phyloP scores from a whole-genome alignment of 1,284 basidiomycete species.

The Sutorius eximius region DNA sequence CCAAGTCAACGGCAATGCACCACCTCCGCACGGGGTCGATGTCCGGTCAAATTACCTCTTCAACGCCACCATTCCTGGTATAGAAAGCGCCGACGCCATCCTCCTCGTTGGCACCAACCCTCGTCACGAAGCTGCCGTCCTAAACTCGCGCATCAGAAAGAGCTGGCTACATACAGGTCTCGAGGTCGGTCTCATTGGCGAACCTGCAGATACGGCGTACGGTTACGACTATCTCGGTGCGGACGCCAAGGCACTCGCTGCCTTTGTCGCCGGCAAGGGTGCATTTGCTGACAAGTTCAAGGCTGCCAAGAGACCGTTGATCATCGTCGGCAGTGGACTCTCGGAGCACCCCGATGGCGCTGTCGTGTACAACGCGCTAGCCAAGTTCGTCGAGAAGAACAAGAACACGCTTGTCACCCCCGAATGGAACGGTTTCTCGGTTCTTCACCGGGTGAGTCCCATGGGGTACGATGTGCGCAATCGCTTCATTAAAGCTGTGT shows the following conservation, averaged over 20 bases:
- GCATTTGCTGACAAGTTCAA: slow-evolving; percentile 87
- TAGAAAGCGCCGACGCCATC: slow-evolving; percentile 92
- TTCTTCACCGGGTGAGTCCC: slow-evolving; percentile 79
- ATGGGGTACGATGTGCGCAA: neutral
- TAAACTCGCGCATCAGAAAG: slow-evolving; percentile 97
- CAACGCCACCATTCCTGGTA: slow-evolving; percentile 91
- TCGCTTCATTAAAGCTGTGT: slow-evolving; percentile 24
- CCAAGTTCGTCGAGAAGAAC: slow-evolving; percentile 82
- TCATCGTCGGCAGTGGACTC: slow-evolving; percentile 90
- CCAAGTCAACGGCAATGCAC: slow-evolving; percentile 61
- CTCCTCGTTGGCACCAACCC: slow-evolving; percentile 97
- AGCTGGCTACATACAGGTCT: slow-evolving; percentile 86
- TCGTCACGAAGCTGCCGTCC: slow-evolving; percentile 94
- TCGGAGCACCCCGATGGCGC: slow-evolving; percentile 87
- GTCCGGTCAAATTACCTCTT: slow-evolving; percentile 96
- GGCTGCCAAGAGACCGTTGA: slow-evolving; percentile 89
- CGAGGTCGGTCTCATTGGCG: slow-evolving; percentile 89
- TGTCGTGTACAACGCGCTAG: slow-evolving; percentile 76
- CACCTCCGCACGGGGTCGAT: slow-evolving; percentile 83
- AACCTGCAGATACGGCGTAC: slow-evolving; percentile 90
- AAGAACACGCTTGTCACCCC: slow-evolving; percentile 76
- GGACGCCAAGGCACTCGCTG: slow-evolving; percentile 75
- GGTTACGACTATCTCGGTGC: slow-evolving; percentile 91
- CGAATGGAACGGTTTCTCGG: slow-evolving; percentile 95
- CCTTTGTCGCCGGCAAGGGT: slow-evolving; percentile 78